These are phyloP conservation scores for Pisolithus orientalis DNA, from an alignment of 768 basidiomycete genomes.

Conservation along the genomic window DNA sequence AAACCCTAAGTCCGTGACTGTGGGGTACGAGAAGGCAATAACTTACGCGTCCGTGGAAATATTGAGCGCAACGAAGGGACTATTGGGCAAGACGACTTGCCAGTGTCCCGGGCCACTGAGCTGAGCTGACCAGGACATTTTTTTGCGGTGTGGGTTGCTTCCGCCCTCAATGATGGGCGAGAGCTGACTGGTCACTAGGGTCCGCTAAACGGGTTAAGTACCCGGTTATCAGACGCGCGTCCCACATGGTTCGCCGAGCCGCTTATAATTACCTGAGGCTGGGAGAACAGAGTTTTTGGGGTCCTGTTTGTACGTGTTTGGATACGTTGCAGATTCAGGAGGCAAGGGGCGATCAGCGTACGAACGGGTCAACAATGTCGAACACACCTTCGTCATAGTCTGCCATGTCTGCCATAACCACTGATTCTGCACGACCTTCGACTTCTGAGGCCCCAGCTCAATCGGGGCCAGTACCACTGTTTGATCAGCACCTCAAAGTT, in stretches of 20 bases:
- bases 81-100: slow-evolving; percentile 4
- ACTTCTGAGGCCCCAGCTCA: slow-evolving; percentile 23
- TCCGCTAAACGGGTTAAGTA: background rate
- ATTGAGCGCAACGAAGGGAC: background rate
- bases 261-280: no score
- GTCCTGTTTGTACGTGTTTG: slow-evolving; percentile 20
- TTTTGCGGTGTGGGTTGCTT: background rate
- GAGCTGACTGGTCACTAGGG: background rate
- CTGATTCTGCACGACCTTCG: slow-evolving; percentile 22
- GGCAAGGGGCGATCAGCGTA: background rate
- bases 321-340: slow-evolving; percentile 1
- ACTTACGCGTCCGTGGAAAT: background rate
- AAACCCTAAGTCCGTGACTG: no score
- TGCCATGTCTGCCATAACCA: slow-evolving; percentile 10
- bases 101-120: background rate
- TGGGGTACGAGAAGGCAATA: background rate
- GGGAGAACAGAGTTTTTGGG: slow-evolving; percentile 3
- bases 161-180: background rate
- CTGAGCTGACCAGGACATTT: slow-evolving; percentile 6
- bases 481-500: slow-evolving; percentile 64
- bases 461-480: slow-evolving; percentile 57
- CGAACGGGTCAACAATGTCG: background rate
- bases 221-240: background rate
- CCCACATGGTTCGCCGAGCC: background rate
- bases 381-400: background rate